Conservation (phyloP, 2,329 filamentous ascomycete genomes). For the Corinectria fuckeliana region DNA sequence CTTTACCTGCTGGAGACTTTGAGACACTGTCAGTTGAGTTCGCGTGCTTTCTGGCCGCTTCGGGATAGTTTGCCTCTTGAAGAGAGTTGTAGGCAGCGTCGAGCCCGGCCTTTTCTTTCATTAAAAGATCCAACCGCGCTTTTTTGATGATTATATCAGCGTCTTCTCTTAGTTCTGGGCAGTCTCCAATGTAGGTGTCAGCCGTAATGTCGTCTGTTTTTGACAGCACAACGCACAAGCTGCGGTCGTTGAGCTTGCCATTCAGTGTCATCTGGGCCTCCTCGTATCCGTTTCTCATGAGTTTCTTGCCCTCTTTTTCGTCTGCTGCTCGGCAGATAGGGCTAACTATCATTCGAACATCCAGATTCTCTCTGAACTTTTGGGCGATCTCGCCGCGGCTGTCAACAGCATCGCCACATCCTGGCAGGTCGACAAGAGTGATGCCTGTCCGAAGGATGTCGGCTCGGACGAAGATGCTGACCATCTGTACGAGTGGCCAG, state of each 20-base stretch:
- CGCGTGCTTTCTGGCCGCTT: background rate
- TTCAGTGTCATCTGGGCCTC: constrained; percentile 37
- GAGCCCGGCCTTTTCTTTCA: background rate
- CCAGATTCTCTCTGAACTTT: constrained; percentile 24
- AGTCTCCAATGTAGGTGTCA: background rate
- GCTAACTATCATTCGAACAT: constrained; percentile 39
- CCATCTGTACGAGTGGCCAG: constrained; percentile 47
- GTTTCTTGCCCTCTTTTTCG: constrained; percentile 25
- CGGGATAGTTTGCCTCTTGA: background rate
- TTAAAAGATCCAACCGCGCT: background rate
- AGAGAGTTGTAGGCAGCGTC: background rate
- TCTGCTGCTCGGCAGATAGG: constrained; percentile 37
- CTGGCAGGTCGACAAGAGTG: constrained; percentile 60
- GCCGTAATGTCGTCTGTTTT: constrained; percentile 39
- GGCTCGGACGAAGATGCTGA: constrained; percentile 52
- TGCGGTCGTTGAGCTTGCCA: constrained; percentile 31
- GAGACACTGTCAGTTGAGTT: background rate
- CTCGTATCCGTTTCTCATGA: constrained; percentile 37
- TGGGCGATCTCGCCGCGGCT: constrained; percentile 37
- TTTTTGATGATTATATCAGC: background rate
- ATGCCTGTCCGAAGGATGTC: constrained; percentile 55
- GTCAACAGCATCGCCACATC: constrained; percentile 50
- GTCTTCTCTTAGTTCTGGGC: background rate
- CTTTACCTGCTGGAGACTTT: background rate
- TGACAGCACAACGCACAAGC: constrained; percentile 37